Percentiles rank a stretch among this genome's conserved stretches.
phyloP scores from a whole-genome alignment of 768 basidiomycete genomes.

The Leccinum rimulosum region DNA sequence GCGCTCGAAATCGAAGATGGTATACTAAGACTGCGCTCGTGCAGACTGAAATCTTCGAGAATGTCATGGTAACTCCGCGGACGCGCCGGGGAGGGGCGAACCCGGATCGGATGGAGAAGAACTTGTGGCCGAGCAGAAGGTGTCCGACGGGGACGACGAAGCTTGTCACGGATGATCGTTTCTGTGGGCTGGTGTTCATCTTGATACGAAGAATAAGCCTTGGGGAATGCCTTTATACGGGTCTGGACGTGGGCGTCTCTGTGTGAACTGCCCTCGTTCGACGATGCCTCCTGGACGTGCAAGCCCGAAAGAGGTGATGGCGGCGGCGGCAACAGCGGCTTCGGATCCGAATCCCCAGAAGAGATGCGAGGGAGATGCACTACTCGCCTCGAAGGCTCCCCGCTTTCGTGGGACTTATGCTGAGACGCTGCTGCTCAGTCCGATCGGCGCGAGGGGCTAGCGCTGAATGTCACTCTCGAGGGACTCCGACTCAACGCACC shows the following conservation, averaged over 20 bases:
- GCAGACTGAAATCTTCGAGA: slow-evolving; percentile 57
- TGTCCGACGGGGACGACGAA: slow-evolving; percentile 3
- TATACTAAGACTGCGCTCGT: slow-evolving; percentile 29
- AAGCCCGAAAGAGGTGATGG: slow-evolving; percentile 4
- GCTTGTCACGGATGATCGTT: slow-evolving; percentile 4
- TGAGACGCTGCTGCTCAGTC: slow-evolving; percentile 22
- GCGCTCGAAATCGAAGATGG: slow-evolving; percentile 32
- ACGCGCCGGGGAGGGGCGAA: slow-evolving; percentile 37
- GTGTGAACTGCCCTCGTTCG: not conserved
- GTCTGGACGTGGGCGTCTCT: slow-evolving; percentile 3
- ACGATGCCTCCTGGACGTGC: not conserved
- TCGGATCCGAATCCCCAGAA: slow-evolving; percentile 12
- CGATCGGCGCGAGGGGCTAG: slow-evolving; percentile 22
- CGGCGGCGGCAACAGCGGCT: not conserved
- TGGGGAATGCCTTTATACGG: slow-evolving; percentile 12
- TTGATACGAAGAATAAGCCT: not conserved
- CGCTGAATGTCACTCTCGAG: slow-evolving; percentile 16
- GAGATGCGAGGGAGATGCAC: slow-evolving; percentile 23
- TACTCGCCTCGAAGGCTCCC: slow-evolving; percentile 17
- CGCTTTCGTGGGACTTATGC: slow-evolving; percentile 22
- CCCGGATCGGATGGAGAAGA: slow-evolving; percentile 23
- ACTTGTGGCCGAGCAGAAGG: slow-evolving; percentile 19
- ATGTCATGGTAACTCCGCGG: slow-evolving; percentile 68
- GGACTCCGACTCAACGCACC: slow-evolving; percentile 24
- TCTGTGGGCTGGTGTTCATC: slow-evolving; percentile 12